Base-by-base conservation (phyloP, 306 rosid species). In the Acacia acuminata region DNA sequence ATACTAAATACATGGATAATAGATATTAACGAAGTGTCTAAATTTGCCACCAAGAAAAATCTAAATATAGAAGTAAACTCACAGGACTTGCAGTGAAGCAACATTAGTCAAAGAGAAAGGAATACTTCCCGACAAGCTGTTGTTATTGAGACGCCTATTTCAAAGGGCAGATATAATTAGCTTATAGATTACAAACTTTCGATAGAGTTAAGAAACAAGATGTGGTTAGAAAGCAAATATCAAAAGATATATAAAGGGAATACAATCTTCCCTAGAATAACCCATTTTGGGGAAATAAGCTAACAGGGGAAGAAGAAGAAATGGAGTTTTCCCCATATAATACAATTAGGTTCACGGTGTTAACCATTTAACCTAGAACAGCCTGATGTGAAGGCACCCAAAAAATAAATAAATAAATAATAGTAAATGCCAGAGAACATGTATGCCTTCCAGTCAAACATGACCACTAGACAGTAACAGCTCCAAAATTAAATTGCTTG, bases 131-230 rank as follows among this genome's bases (percentile, higher is more conserved):
- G 83, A 6, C 88, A 96, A 89, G 88, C 13, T 90, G 91, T 94
- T 96, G 88, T 94, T 96, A 85, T 92, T 94, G 81, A 96, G 98
- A 89, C 99, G 99, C 94, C 99, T 96, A 79, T 86, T 85, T 79
- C 77, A 73, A 34, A 71, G 85, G 61, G 81, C 32, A 79, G 38
- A 80, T 73, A 85, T 64, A n/a, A 77, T 90, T 85, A 91, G 67
- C 66, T 82, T 65, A 77, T 38, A 38, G 36, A 85, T 69, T 34
- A 75, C 80, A 70, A 50, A 67, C n/a, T 44, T 80, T 40, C 56
- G 43, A 81, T 77, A 79, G 43, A 69, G 65, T 78, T 53, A 24
- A 56, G 76, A 77, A 43, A 73, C 47, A 68, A 58, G 40, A 40
- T 65, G 61, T 79, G 32, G 61, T 45, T n/a, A 27, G 71, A 12